Conservation (phyloP, 371 early-diverging fungal species). For the Thermomucor indicae-seudaticae region DNA sequence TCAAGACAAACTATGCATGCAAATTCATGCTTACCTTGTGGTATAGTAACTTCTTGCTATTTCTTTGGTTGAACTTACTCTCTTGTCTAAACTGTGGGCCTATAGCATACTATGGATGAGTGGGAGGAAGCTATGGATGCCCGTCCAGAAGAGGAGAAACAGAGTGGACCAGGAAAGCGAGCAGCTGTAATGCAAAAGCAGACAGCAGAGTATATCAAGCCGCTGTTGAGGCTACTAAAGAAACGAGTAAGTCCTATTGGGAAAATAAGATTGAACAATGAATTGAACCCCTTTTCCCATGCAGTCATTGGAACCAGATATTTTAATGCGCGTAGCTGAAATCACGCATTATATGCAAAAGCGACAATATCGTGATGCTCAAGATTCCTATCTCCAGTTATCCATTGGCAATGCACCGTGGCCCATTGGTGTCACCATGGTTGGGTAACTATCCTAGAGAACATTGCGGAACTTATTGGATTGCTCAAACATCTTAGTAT, state of each 20-base stretch:
- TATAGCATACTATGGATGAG: conserved; percentile 71
- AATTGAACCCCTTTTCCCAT: background rate
- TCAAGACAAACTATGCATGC: conserved; percentile 66
- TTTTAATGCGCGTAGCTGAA: conserved; percentile 84
- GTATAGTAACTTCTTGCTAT: conserved; percentile 23
- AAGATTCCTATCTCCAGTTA: conserved; percentile 89
- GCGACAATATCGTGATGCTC: conserved; percentile 89
- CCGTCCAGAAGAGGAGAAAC: conserved; percentile 73
- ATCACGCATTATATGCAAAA: conserved; percentile 81
- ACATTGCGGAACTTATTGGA: background rate
- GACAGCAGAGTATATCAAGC: conserved; percentile 84
- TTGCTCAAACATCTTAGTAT: conserved; percentile 55
- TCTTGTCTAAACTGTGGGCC: background rate
- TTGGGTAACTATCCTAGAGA: conserved; percentile 44
- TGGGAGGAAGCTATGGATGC: conserved; percentile 85
- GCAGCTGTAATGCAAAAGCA: conserved; percentile 81
- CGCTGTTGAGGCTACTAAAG: conserved; percentile 85
- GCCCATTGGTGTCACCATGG: conserved; percentile 97
- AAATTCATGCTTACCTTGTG: conserved; percentile 80
- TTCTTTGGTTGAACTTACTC: background rate
- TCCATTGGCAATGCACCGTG: conserved; percentile 98
- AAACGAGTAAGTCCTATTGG: conserved; percentile 42
- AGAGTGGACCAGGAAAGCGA: conserved; percentile 71
- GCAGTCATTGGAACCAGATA: conserved; percentile 72
- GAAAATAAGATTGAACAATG: background rate